These are phyloP conservation scores for Parachlorella kessleri DNA, from an alignment of 139 green algal genomes.

Conservation along the genomic window DNA sequence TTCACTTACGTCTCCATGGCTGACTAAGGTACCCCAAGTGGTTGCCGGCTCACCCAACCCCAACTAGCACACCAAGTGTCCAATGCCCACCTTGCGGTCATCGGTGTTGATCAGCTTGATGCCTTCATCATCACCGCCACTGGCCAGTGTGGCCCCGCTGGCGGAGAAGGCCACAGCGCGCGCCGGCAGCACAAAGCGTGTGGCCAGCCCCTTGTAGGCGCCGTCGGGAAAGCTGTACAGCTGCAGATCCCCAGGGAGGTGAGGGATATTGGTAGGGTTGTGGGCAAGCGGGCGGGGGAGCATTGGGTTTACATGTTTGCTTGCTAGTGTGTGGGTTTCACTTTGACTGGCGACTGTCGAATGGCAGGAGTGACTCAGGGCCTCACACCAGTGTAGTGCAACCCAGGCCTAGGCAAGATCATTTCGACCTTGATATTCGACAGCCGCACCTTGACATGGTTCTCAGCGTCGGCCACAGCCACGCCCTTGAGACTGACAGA, in stretches of 20 bases:
- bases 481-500: constrained; percentile 37
- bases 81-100: constrained; percentile 45
- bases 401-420: background rate
- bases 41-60: no score
- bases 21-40: no score
- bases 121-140: constrained; percentile 74
- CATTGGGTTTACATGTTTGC: background rate
- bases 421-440: background rate
- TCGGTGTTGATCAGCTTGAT: constrained; percentile 78
- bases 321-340: no score
- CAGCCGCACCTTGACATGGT: constrained; percentile 48
- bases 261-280: no score
- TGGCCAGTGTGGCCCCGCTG: constrained; percentile 68
- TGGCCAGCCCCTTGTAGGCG: constrained; percentile 59
- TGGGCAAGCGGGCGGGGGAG: background rate
- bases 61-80: no score
- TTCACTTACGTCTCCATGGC: no score
- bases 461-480: constrained; percentile 47
- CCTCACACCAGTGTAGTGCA: background rate
- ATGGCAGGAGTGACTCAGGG: no score
- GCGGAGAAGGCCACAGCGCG: constrained; percentile 63
- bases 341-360: background rate
- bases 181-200: constrained; percentile 76
- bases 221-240: constrained; percentile 51
- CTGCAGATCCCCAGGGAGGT: no score